Percentiles rank a stretch among this genome's conserved stretches.
These are phyloP conservation scores for Silene latifolia DNA, from an alignment of 148 eudicot genomes.

Conservation along the genomic window DNA sequence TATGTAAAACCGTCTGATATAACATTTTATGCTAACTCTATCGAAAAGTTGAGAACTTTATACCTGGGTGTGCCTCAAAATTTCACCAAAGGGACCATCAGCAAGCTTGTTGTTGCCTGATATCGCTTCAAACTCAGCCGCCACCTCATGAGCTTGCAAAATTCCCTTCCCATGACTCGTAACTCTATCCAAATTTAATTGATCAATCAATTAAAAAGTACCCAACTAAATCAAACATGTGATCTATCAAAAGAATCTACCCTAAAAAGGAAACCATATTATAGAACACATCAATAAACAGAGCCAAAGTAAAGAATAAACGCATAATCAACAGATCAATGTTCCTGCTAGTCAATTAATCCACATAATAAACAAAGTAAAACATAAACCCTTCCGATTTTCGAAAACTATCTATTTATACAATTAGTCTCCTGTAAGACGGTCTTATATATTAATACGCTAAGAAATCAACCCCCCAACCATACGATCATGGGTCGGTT, in stretches of 20 bases:
- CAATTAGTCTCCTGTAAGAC: no score
- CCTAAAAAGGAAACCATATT: background rate
- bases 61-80: slow-evolving; percentile 83
- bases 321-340: background rate
- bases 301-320: background rate
- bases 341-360: no score
- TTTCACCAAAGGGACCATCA: slow-evolving; percentile 79
- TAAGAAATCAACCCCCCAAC: no score
- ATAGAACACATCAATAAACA: background rate
- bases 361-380: no score
- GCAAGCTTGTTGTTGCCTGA: slow-evolving; percentile 44
- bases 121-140: slow-evolving; percentile 67
- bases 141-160: slow-evolving; percentile 72
- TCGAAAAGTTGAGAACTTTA: no score
- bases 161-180: slow-evolving; percentile 80
- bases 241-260: no score
- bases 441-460: no score
- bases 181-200: slow-evolving; percentile 39
- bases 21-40: background rate
- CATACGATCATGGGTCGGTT: no score
- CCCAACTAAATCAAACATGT: background rate
- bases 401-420: no score
- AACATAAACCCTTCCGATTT: no score
- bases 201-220: background rate
- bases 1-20: no score